A percentile compares a stretch with the other conserved stretches of the same genome.
Conservation (phyloP, 768 basidiomycete species). For the Termitomyces titanicus region DNA sequence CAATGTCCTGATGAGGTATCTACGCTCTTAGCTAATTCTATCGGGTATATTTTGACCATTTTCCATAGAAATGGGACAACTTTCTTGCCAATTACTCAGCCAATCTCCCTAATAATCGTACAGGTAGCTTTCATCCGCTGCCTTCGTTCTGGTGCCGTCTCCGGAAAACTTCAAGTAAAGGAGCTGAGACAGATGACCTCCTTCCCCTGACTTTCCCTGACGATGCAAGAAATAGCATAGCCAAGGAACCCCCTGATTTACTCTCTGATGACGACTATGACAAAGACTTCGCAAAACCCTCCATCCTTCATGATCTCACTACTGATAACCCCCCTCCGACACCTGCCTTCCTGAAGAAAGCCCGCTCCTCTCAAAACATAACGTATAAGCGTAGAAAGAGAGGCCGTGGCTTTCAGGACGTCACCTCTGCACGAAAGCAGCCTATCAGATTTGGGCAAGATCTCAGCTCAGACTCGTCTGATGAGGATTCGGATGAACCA, state of each 20-base stretch:
- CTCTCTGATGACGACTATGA: constrained; percentile 2
- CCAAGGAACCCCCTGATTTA: constrained; percentile 7
- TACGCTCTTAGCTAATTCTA: background rate
- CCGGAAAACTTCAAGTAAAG: constrained; percentile 23
- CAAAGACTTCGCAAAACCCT: background rate
- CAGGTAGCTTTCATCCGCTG: constrained; percentile 55
- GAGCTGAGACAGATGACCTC: constrained; percentile 21
- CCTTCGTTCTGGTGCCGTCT: constrained; percentile 49
- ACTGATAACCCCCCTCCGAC: constrained; percentile 6
- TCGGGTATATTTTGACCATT: background rate
- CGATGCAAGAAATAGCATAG: constrained; percentile 8
- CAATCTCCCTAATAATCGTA: constrained; percentile 52
- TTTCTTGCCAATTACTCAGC: constrained; percentile 59
- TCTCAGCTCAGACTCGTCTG: constrained; percentile 28
- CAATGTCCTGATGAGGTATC: constrained; percentile 68
- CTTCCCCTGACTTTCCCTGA: constrained; percentile 19
- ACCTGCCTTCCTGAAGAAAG: constrained; percentile 26
- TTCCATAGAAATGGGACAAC: constrained; percentile 59
- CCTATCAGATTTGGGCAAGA: constrained; percentile 31
- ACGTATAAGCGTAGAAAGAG: constrained; percentile 10
- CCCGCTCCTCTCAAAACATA: constrained; percentile 13
- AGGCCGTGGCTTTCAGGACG: background rate
- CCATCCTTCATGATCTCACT: background rate
- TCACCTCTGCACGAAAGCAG: constrained; percentile 18
- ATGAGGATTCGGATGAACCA: constrained; percentile 20